These are phyloP conservation scores for Beauveria varroae DNA, from an alignment of 2,329 filamentous ascomycete species.

Conservation along the genomic window DNA sequence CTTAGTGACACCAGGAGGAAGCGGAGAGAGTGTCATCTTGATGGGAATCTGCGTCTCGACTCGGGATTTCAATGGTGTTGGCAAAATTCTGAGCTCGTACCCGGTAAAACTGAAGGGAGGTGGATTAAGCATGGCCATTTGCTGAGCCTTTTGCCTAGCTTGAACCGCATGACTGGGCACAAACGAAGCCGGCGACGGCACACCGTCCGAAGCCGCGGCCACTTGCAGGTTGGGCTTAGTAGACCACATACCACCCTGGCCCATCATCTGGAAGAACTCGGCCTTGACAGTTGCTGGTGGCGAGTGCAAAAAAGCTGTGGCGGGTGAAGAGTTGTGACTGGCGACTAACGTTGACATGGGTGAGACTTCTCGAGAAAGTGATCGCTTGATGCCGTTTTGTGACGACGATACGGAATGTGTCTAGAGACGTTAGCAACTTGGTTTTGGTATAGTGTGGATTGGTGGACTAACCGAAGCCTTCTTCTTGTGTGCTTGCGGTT, in stretches of 20 bases:
- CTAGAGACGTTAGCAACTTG: conserved; percentile 28
- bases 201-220: conserved; percentile 17
- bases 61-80: conserved; percentile 72
- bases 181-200: conserved; percentile 21
- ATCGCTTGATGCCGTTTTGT: conserved; percentile 40
- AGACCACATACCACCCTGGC: conserved; percentile 29
- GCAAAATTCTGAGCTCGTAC: conserved; percentile 51
- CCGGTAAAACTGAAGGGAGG: conserved; percentile 24
- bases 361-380: conserved; percentile 45
- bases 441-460: conserved; percentile 6
- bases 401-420: conserved; percentile 44
- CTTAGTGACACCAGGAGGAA: conserved; percentile 69
- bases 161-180: conserved; percentile 18
- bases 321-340: conserved; percentile 46
- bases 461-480: conserved; percentile 33
- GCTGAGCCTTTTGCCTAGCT: conserved; percentile 24
- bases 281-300: conserved; percentile 36
- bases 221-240: conserved; percentile 21
- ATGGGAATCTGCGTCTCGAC: conserved; percentile 96
- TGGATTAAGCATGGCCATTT: conserved; percentile 20
- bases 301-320: conserved; percentile 35
- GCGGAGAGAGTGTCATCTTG: conserved; percentile 66
- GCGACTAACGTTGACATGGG: conserved; percentile 44
- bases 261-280: conserved; percentile 30
- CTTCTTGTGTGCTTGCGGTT: conserved; percentile 27